These are phyloP conservation scores for Candida adriatica DNA, from an alignment of 805 yeast species.

Conservation along the genomic window DNA sequence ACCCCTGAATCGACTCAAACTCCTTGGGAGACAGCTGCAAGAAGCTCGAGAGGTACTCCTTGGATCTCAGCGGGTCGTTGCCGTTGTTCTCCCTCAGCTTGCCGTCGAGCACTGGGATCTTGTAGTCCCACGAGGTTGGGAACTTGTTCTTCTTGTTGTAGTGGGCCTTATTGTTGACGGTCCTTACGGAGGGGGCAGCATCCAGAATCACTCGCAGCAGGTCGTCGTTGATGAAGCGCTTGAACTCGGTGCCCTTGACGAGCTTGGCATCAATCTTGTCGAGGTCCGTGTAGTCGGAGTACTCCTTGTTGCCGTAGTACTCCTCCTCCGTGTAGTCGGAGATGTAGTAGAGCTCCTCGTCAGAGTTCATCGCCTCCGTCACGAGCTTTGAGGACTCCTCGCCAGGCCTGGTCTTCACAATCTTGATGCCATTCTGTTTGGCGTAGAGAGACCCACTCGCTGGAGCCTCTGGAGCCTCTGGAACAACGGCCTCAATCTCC, in stretches of 20 bases:
- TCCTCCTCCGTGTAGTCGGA: constrained; percentile 15
- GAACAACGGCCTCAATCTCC: too few species aligned
- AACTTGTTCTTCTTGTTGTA: constrained; percentile 16
- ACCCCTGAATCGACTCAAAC: constrained; percentile 9
- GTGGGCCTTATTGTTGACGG: constrained; percentile 20
- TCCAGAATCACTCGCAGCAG: constrained; percentile 11
- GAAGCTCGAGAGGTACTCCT: constrained; percentile 17
- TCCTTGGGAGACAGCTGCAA: constrained; percentile 14
- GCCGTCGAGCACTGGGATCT: constrained; percentile 21
- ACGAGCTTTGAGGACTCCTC: constrained; percentile 5
- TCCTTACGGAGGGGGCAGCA: constrained; percentile 13
- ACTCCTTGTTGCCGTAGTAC: constrained; percentile 14
- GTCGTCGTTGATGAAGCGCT: constrained; percentile 14
- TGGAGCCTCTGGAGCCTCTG: too few species aligned
- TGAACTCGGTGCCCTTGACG: constrained; percentile 7
- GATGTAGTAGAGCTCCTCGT: constrained; percentile 9
- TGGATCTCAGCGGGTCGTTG: constrained; percentile 20
- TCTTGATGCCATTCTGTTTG: constrained; percentile 5
- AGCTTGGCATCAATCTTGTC: constrained; percentile 11
- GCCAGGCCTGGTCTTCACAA: constrained; percentile 11
- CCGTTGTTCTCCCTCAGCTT: constrained; percentile 20
- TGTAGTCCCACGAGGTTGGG: constrained; percentile 11
- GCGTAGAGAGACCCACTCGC: too few species aligned
- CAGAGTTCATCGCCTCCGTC: too few species aligned
- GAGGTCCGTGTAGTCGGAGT: constrained; percentile 7